Evolutionary conservation across 176 grass and related monocot genomes (phyloP).

Genomic region (Hyparrhenia diplandra): DNA sequence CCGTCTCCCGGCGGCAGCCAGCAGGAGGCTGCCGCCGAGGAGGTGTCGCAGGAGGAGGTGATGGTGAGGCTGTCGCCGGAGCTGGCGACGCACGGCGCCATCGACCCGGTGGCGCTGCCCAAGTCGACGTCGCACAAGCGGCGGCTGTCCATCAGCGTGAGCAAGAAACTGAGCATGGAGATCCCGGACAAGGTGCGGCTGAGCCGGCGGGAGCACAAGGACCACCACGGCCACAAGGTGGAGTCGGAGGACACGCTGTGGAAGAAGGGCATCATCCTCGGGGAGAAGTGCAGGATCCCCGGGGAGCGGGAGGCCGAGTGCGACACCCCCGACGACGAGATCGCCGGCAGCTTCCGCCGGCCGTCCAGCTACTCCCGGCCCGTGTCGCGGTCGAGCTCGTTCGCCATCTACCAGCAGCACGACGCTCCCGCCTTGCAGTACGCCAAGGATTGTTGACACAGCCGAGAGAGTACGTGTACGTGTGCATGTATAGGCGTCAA

Average conservation of each 20-base stretch:
- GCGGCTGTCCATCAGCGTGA: conserved; percentile 52
- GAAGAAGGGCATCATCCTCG: conserved; percentile 91
- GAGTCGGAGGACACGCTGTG: conserved; percentile 68
- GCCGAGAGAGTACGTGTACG: not conserved
- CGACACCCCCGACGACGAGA: not conserved
- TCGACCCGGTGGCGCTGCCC: conserved; percentile 35
- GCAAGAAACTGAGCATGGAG: conserved; percentile 43
- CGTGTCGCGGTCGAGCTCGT: conserved; percentile 60
- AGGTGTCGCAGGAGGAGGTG: not conserved
- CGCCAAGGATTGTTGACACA: conserved; percentile 21
- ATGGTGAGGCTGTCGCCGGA: conserved; percentile 51
- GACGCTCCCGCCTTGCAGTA: not conserved
- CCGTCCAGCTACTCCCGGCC: conserved; percentile 47
- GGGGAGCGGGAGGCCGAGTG: conserved; percentile 62
- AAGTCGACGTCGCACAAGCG: conserved; percentile 41
- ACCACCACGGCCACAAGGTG: conserved; percentile 19
- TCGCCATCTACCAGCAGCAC: conserved; percentile 35
- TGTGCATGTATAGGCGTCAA: not conserved
- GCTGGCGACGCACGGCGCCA: conserved; percentile 67
- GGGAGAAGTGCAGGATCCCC: conserved; percentile 70
- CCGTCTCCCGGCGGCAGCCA: conserved; percentile 13
- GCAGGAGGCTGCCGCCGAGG: not conserved
- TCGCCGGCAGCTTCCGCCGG: conserved; percentile 38
- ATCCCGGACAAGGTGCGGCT: conserved; percentile 64
- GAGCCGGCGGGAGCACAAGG: conserved; percentile 59